Evolutionary conservation across 1,284 basidiomycete species (phyloP).

Genomic region (Farysia itapuensis): DNA sequence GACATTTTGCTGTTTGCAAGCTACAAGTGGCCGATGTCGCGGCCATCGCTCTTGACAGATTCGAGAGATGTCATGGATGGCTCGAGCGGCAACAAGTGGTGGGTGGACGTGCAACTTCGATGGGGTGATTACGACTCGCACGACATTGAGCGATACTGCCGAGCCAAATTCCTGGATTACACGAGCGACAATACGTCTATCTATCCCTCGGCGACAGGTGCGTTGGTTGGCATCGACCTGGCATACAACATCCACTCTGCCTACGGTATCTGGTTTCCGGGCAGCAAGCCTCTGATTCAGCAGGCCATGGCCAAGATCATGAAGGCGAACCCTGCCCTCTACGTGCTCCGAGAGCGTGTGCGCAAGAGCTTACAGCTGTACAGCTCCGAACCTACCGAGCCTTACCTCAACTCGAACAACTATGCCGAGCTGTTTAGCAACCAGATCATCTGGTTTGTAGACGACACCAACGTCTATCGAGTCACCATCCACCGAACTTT

Average conservation of each 20-base stretch:
- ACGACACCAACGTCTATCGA: constrained; percentile 99
- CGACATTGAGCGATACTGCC: constrained; percentile 74
- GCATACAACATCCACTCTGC: constrained; percentile 99
- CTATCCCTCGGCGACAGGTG: constrained; percentile 95
- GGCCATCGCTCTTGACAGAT: constrained; percentile 92
- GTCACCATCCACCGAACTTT: constrained; percentile 99
- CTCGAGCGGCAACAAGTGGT: constrained; percentile 97
- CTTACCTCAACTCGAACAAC: constrained; percentile 93
- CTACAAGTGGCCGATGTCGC: constrained; percentile 88
- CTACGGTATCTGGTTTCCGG: constrained; percentile 99
- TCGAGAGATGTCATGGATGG: constrained; percentile 95
- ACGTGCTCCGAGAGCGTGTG: constrained; percentile 96
- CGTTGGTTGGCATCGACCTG: constrained; percentile 96
- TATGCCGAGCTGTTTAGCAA: constrained; percentile 98
- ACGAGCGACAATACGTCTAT: constrained; percentile 79
- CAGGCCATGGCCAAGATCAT: constrained; percentile 99
- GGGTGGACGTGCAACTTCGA: constrained; percentile 93
- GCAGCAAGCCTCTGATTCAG: constrained; percentile 94
- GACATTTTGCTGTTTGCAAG: constrained; percentile 96
- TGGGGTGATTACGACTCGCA: constrained; percentile 99
- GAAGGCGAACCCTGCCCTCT: constrained; percentile 97
- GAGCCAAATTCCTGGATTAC: constrained; percentile 96
- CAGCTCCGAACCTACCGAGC: constrained; percentile 98
- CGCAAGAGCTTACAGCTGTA: constrained; percentile 97
- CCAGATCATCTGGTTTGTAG: constrained; percentile 99